A percentile compares a stretch with the other conserved stretches of the same genome.
Conservation (phyloP, 2,329 filamentous ascomycete genomes). For the Blastomyces gilchristii region DNA sequence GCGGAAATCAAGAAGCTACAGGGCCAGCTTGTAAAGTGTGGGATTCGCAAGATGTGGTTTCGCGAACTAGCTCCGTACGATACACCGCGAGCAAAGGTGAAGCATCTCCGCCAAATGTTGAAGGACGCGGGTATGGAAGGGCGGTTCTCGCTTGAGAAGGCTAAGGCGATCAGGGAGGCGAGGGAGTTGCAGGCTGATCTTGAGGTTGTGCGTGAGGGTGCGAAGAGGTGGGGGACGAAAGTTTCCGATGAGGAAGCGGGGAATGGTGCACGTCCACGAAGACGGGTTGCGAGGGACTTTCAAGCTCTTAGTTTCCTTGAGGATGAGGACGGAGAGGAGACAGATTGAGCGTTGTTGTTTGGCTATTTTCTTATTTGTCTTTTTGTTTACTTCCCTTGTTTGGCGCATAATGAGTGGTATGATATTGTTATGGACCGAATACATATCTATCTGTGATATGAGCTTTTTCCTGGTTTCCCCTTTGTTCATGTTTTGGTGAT, state of each 20-base stretch:
- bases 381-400: not conserved
- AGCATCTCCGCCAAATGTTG: conserved; percentile 68
- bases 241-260: conserved; percentile 31
- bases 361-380: conserved; percentile 5
- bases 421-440: not conserved
- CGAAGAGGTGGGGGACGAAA: conserved; percentile 62
- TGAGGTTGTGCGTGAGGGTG: conserved; percentile 73
- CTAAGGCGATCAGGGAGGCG: conserved; percentile 74
- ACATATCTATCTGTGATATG: not conserved
- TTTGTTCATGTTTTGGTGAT: not conserved
- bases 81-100: conserved; percentile 67
- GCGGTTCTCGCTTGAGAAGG: conserved; percentile 74
- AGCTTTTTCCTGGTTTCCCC: not conserved
- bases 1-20: conserved; percentile 82
- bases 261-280: conserved; percentile 29
- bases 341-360: conserved; percentile 27
- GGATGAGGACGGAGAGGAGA: conserved; percentile 58
- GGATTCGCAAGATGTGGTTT: conserved; percentile 83
- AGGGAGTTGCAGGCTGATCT: conserved; percentile 77
- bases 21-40: conserved; percentile 77
- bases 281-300: conserved; percentile 34
- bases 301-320: conserved; percentile 47
- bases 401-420: not conserved
- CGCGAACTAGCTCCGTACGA: conserved; percentile 69
- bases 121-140: conserved; percentile 78